A percentile compares a stretch with the other conserved stretches of the same genome.
Evolutionary conservation across 2,329 filamentous ascomycete species (phyloP).

Genomic region (Metarhizium sp.): DNA sequence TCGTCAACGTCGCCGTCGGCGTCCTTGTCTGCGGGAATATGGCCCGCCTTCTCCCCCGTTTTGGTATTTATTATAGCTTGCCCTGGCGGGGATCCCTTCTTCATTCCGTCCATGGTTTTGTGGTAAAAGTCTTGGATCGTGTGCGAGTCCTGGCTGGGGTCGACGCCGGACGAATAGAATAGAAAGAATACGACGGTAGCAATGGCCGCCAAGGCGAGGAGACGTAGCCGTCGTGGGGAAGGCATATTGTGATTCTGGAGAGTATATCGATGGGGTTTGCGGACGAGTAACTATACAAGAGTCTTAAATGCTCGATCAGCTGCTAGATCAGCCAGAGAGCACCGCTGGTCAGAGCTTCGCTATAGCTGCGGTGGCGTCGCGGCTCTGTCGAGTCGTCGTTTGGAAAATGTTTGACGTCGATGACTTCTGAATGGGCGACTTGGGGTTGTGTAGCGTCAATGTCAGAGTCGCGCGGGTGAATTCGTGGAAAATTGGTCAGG

Average conservation of each 20-base stretch:
- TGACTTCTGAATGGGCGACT: neutral
- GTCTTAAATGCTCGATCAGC: too few species aligned
- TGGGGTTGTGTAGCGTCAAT: too few species aligned
- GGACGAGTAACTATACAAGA: neutral
- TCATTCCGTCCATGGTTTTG: constrained; percentile 48
- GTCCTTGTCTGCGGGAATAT: constrained; percentile 37
- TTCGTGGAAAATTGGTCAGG: neutral
- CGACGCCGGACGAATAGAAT: constrained; percentile 60
- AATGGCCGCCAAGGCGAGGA: constrained; percentile 55
- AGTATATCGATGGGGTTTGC: neutral
- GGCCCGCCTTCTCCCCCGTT: constrained; percentile 26
- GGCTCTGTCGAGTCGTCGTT: neutral
- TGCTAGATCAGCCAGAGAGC: neutral
- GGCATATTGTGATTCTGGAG: constrained; percentile 40
- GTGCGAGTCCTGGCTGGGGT: constrained; percentile 34
- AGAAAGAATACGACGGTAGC: constrained; percentile 57
- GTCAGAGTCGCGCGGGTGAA: too few species aligned
- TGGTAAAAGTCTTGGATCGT: constrained; percentile 48
- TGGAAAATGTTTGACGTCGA: neutral
- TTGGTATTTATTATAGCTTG: constrained; percentile 32
- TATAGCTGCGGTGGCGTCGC: neutral
- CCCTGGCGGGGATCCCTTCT: constrained; percentile 22
- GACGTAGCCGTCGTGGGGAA: constrained; percentile 59
- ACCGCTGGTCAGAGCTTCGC: too few species aligned
- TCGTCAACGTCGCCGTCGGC: constrained; percentile 46